A percentile compares a stretch with the other conserved stretches of the same genome.
phyloP scores from a whole-genome alignment of 805 yeast species.

The Crinitomyces ghanaensis region DNA sequence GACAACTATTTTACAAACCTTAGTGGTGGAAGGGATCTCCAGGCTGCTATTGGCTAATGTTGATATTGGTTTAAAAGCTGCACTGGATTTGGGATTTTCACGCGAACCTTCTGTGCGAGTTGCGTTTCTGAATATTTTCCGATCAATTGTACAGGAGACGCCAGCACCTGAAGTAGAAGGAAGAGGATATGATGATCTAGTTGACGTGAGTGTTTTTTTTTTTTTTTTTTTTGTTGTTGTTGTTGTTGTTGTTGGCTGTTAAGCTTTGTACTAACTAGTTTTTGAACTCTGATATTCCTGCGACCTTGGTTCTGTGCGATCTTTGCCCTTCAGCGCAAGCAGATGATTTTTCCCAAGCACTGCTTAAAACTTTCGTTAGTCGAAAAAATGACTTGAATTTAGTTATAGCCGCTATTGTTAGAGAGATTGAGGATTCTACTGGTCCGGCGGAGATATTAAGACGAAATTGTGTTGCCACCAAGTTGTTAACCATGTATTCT shows the following conservation, averaged over 20 bases:
- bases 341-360: slow-evolving; percentile 56
- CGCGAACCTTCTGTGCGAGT: slow-evolving; percentile 51
- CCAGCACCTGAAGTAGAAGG: no score
- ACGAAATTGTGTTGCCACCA: slow-evolving; percentile 72
- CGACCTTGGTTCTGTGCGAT: slow-evolving; percentile 43
- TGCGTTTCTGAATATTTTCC: slow-evolving; percentile 66
- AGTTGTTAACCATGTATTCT: slow-evolving; percentile 61
- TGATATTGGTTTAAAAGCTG: slow-evolving; percentile 64
- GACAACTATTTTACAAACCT: slow-evolving; percentile 36
- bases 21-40: slow-evolving; percentile 53
- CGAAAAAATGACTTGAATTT: slow-evolving; percentile 27
- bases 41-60: slow-evolving; percentile 62
- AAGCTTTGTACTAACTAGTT: slow-evolving; percentile 5
- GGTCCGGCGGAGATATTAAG: slow-evolving; percentile 65
- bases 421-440: slow-evolving; percentile 50
- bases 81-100: slow-evolving; percentile 70
- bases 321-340: slow-evolving; percentile 60
- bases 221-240: neutral
- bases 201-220: slow-evolving; percentile 7
- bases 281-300: slow-evolving; percentile 18
- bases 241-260: neutral
- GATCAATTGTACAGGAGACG: no score
- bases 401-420: slow-evolving; percentile 42
- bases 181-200: slow-evolving; percentile 16
- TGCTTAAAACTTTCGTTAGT: slow-evolving; percentile 43